phyloP scores from a whole-genome alignment of 1,284 basidiomycete species.

The Agaricales sp. region DNA sequence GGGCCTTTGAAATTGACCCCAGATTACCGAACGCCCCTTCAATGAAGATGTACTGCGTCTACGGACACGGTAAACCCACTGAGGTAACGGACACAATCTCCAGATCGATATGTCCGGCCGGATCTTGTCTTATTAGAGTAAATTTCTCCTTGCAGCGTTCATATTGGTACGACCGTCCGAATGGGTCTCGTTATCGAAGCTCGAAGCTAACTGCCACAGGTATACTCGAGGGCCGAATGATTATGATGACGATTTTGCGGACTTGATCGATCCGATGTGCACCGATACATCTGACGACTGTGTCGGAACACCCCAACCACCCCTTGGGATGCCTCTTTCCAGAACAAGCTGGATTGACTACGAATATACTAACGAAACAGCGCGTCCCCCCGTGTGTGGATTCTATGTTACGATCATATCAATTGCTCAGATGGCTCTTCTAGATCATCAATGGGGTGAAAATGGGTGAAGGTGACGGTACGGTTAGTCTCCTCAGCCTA shows the following conservation, averaged over 20 bases:
- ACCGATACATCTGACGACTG: conserved; percentile 24
- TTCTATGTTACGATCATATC: background rate
- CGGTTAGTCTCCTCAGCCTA: conserved; percentile 81
- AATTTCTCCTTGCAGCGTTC: conserved; percentile 40
- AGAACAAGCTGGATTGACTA: conserved; percentile 77
- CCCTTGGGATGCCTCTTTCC: conserved; percentile 49
- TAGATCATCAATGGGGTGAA: conserved; percentile 76
- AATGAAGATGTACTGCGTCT: conserved; percentile 91
- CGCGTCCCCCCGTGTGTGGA: conserved; percentile 44
- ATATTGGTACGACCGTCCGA: conserved; percentile 44
- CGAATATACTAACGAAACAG: conserved; percentile 60
- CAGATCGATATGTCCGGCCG: too few species aligned
- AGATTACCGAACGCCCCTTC: conserved; percentile 86
- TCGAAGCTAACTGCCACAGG: conserved; percentile 24
- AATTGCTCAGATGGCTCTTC: conserved; percentile 2
- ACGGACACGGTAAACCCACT: conserved; percentile 95
- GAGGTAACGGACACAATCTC: conserved; percentile 47
- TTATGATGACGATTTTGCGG: conserved; percentile 48
- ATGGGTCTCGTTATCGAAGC: conserved; percentile 3
- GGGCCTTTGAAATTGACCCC: conserved; percentile 1
- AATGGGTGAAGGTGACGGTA: conserved; percentile 93
- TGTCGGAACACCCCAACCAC: conserved; percentile 36
- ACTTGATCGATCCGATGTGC: conserved; percentile 27
- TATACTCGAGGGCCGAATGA: conserved; percentile 67
- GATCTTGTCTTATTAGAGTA: background rate